A percentile compares a stretch with the other conserved stretches of the same genome.
phyloP scores from a whole-genome alignment of 371 early-diverging fungal genomes.

The Rhizomucor pusillus region DNA sequence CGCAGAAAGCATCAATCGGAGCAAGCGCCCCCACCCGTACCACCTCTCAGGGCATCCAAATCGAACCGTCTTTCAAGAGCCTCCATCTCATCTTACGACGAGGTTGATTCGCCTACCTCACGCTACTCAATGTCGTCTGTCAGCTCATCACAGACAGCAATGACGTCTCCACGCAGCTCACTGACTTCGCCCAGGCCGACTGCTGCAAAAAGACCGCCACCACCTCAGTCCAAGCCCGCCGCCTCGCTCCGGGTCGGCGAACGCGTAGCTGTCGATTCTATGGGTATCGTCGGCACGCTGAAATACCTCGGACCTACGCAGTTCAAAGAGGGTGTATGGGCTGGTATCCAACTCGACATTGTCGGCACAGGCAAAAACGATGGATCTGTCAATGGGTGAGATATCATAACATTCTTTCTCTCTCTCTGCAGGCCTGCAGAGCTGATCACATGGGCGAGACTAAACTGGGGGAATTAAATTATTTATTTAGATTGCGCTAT shows the following conservation, averaged over 20 bases:
- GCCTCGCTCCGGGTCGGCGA: slow-evolving; percentile 44
- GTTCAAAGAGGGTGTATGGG: slow-evolving; percentile 74
- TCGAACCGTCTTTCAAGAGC: slow-evolving; percentile 20
- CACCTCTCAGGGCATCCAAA: slow-evolving; percentile 22
- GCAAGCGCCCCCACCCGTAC: slow-evolving; percentile 17
- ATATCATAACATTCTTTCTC: neutral
- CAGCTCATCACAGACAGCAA: slow-evolving; percentile 19
- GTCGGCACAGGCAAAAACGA: slow-evolving; percentile 75
- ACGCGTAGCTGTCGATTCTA: slow-evolving; percentile 68
- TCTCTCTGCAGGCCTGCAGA: neutral
- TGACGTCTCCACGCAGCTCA: slow-evolving; percentile 26
- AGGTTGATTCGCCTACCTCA: slow-evolving; percentile 22
- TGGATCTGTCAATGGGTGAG: slow-evolving; percentile 62
- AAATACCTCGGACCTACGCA: slow-evolving; percentile 69
- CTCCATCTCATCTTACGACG: slow-evolving; percentile 30
- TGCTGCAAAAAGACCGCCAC: neutral
- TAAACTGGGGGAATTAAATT: neutral
- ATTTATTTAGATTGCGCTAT: slow-evolving; percentile 45
- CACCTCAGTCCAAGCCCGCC: slow-evolving; percentile 7
- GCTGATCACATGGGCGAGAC: slow-evolving; percentile 1
- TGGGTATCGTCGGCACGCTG: slow-evolving; percentile 70
- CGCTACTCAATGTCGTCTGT: slow-evolving; percentile 22
- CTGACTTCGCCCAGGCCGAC: slow-evolving; percentile 21
- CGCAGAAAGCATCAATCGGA: slow-evolving; percentile 16
- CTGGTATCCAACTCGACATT: slow-evolving; percentile 72